phyloP scores from a whole-genome alignment of 441 rosid species.

The Syzygium syzygioides region DNA sequence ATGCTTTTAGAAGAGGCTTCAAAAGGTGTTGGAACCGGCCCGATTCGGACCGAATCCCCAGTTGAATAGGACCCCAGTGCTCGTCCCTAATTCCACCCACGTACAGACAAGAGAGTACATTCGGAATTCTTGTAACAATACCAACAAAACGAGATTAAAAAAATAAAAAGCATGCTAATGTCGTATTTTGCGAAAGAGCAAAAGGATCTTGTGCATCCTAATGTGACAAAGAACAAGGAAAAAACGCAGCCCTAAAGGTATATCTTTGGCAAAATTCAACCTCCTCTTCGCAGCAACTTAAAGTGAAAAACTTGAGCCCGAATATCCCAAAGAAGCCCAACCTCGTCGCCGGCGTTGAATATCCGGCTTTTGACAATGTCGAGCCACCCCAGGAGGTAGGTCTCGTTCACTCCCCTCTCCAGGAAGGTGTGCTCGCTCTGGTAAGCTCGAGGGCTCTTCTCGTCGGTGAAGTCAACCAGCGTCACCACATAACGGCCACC shows the following conservation, averaged over 20 bases:
- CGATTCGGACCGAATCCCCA: neutral
- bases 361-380: slow-evolving; percentile 14
- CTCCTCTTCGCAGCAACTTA: slow-evolving; percentile 16
- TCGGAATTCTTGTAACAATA: neutral
- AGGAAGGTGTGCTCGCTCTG: slow-evolving; percentile 20
- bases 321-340: slow-evolving; percentile 27
- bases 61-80: neutral
- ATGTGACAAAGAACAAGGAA: neutral
- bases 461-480: slow-evolving; percentile 26
- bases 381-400: slow-evolving; percentile 12
- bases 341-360: slow-evolving; percentile 20
- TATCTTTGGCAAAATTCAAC: neutral
- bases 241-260: neutral
- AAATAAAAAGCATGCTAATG: neutral
- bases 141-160: neutral
- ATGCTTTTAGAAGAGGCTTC: neutral
- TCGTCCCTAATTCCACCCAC: neutral
- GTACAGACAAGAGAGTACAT: neutral
- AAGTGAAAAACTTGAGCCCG: slow-evolving; percentile 14
- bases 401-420: slow-evolving; percentile 13
- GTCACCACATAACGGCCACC: slow-evolving; percentile 12
- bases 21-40: neutral
- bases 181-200: neutral
- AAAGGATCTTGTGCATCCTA: neutral
- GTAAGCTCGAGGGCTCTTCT: slow-evolving; percentile 11